Conservation (phyloP, 2,329 filamentous ascomycete species). For the Camillea tinctor region DNA sequence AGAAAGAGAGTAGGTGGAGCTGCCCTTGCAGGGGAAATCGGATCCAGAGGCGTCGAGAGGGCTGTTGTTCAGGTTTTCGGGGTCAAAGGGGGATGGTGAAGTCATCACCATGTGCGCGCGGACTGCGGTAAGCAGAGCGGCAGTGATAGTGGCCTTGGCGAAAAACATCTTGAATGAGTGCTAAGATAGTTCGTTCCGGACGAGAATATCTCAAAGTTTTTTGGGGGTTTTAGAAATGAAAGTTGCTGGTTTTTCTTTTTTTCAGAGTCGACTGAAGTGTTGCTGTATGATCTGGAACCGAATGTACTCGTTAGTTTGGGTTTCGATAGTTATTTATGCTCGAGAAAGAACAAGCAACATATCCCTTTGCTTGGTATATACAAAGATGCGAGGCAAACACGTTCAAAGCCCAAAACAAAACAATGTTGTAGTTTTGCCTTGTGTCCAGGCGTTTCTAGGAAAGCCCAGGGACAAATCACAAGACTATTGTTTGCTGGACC, state of each 20-base stretch:
- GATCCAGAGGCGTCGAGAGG: conserved; percentile 61
- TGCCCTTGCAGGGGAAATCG: conserved; percentile 84
- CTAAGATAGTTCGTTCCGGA: conserved; percentile 41
- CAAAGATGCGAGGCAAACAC: conserved; percentile 4
- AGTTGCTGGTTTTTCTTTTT: not conserved
- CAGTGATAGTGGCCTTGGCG: conserved; percentile 48
- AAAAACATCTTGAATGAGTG: conserved; percentile 50
- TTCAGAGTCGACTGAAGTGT: conserved; percentile 16
- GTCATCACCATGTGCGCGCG: conserved; percentile 76
- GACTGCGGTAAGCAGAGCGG: conserved; percentile 57
- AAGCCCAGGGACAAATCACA: conserved; percentile 4
- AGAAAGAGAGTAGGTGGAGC: conserved; percentile 41
- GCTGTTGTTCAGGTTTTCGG: conserved; percentile 48
- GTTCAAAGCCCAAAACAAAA: not conserved
- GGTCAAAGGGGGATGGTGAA: conserved; percentile 62
- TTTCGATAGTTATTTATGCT: conserved; percentile 4
- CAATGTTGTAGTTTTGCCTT: not conserved
- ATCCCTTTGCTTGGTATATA: conserved; percentile 3
- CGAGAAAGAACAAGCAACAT: not conserved
- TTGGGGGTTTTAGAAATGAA: conserved; percentile 16
- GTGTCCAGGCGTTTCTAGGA: not conserved
- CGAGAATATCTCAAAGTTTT: conserved; percentile 32
- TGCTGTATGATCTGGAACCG: conserved; percentile 8
- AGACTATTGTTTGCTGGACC: conserved; percentile 12
- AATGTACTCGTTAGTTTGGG: conserved; percentile 5